Evolutionary conservation across 2,329 filamentous ascomycete species (phyloP).

Genomic region (Xylariales sp.): DNA sequence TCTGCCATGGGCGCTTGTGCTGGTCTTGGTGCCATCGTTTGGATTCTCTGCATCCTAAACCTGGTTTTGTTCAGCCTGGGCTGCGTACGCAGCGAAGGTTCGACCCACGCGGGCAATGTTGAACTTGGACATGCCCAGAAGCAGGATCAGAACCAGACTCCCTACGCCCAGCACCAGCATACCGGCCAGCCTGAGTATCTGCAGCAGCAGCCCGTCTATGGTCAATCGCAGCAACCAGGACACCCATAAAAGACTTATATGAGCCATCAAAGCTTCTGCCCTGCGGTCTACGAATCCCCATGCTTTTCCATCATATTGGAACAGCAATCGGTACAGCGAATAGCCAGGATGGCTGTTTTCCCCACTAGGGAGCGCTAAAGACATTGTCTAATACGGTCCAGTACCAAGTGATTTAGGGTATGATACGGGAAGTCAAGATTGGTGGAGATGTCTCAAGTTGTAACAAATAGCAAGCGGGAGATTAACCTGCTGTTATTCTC

Average conservation of each 20-base stretch:
- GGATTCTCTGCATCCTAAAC: slow-evolving; percentile 35
- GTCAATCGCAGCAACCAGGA: neutral
- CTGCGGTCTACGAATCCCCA: too few species aligned
- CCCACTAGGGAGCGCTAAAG: too few species aligned
- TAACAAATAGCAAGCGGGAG: too few species aligned
- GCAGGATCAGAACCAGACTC: neutral
- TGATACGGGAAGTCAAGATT: too few species aligned
- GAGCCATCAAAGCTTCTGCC: neutral
- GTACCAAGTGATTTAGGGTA: too few species aligned
- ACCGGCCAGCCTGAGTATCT: neutral
- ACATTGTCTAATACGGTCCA: too few species aligned
- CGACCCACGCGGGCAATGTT: slow-evolving; percentile 15
- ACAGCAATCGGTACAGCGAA: too few species aligned
- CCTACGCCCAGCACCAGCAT: neutral
- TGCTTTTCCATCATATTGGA: too few species aligned
- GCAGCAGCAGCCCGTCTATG: neutral
- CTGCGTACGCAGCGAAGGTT: slow-evolving; percentile 21
- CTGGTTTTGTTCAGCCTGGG: slow-evolving; percentile 34
- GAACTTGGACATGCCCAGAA: slow-evolving; percentile 23
- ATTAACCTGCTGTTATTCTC: too few species aligned
- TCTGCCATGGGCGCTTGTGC: slow-evolving; percentile 33
- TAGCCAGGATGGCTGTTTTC: too few species aligned
- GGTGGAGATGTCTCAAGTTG: too few species aligned
- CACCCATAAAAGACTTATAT: neutral
- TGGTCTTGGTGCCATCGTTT: slow-evolving; percentile 36